These are phyloP conservation scores for Lippia alba DNA, from an alignment of 305 asterid species.

Conservation along the genomic window DNA sequence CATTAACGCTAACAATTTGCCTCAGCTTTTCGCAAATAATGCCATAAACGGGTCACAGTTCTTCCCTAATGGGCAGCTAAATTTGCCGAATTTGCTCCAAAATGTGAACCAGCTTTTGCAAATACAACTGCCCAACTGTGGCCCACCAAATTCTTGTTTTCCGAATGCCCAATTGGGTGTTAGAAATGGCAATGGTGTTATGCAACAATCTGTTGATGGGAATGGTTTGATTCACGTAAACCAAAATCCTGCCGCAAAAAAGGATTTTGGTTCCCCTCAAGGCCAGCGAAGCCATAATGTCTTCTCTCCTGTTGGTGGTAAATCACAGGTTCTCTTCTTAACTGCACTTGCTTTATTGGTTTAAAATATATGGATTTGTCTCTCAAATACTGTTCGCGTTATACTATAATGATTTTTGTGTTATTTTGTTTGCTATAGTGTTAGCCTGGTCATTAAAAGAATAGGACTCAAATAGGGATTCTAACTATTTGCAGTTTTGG, in stretches of 20 bases:
- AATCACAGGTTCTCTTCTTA: constrained; percentile 54
- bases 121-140: constrained; percentile 49
- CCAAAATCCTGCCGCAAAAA: constrained; percentile 31
- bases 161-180: constrained; percentile 44
- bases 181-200: constrained; percentile 41
- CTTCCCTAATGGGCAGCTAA: constrained; percentile 51
- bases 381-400: background rate
- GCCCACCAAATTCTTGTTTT: constrained; percentile 48
- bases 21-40: constrained; percentile 51
- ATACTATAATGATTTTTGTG: background rate
- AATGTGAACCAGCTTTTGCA: constrained; percentile 62
- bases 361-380: constrained; percentile 13
- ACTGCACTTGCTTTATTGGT: constrained; percentile 1
- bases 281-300: constrained; percentile 40
- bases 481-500: background rate
- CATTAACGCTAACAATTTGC: constrained; percentile 37
- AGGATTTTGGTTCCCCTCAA: constrained; percentile 40
- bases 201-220: constrained; percentile 46
- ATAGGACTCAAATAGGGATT: background rate
- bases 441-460: constrained; percentile 8
- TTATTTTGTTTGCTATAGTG: constrained; percentile 3
- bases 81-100: constrained; percentile 53
- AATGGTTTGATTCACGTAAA: constrained; percentile 43
- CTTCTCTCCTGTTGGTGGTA: constrained; percentile 44
- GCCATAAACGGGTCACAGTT: constrained; percentile 48